Evolutionary conservation across 352 stramenopile species (phyloP), one percentile per base, ranked within the genome.

Genomic region (Phytophthora syringae): DNA sequence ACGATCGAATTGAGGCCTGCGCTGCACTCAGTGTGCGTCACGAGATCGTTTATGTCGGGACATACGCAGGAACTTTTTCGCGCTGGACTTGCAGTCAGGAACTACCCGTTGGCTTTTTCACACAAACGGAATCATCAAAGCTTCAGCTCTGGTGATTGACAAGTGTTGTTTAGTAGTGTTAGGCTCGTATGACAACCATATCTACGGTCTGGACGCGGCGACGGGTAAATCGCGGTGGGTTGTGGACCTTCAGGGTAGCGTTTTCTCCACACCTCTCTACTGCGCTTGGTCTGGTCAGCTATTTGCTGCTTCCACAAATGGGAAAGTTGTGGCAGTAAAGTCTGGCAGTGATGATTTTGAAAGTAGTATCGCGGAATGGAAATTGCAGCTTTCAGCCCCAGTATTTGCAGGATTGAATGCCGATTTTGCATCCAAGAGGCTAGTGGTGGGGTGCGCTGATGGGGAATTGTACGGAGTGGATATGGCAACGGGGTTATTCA

Each of bases 1-100:
- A 89, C 44, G 74, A 82, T 44, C 78, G 82, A 5, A 81, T 91
- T 24, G 82, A 91, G 68, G 82, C 80, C 2, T 72, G 72, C 13
- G 78, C 82, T 11, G 43, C 70, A 25, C 43, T 87, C 13, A 86
- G 76, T 55, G 30, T 68, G 7, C 45, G 48, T 16, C 36, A 75
- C 20, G 37, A 58, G 10, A 21, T 77, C 3, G 61, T 87, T 7
- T 84, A 79, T n/a, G 61, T 89, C 3, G 80, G 80, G 3, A 88
- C 82, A 2, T 87, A 91, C 44, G 72, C 69, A 36, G 82, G 80
- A 13, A 50, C 64, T 15, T 25, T 91, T 86, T 83, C 32, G 80
- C 80, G 7, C 32, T 88, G 16, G 65, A 82, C 18, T 12, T 84
- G 11, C 21, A 56, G 2, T 73, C 59, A 56, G 80, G 82, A 7